These are phyloP conservation scores for Backusella morwellensis DNA, from an alignment of 192 early-diverging fungal species.

Conservation along the genomic window DNA sequence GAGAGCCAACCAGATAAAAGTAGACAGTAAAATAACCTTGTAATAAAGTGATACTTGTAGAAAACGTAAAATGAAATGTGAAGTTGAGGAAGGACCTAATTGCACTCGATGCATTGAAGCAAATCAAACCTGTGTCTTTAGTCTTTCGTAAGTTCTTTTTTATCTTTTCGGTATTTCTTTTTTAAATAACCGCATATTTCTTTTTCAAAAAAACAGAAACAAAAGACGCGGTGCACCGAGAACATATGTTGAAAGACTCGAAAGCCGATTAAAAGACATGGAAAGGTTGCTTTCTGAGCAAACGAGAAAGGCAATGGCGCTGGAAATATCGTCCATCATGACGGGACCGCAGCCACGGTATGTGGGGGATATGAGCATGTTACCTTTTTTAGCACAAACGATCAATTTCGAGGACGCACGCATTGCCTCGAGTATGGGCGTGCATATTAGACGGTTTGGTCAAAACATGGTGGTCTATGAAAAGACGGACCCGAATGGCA, in stretches of 20 bases:
- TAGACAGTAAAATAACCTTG: background rate
- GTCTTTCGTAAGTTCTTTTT: background rate
- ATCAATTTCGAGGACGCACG: constrained; percentile 16
- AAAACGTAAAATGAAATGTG: background rate
- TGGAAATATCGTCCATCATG: background rate
- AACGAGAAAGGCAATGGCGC: background rate
- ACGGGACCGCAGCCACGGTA: constrained; percentile 11
- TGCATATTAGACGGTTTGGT: constrained; percentile 14
- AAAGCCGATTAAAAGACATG: constrained; percentile 29
- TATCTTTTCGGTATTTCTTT: background rate
- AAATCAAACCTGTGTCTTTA: background rate
- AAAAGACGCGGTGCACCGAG: constrained; percentile 32
- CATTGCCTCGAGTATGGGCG: background rate
- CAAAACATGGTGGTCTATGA: constrained; percentile 20
- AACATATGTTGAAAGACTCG: constrained; percentile 30
- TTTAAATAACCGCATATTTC: background rate
- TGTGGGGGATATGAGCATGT: constrained; percentile 19
- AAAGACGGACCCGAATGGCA: background rate
- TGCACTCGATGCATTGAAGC: background rate
- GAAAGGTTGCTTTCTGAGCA: constrained; percentile 15
- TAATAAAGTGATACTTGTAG: background rate
- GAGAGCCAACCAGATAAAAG: no score
- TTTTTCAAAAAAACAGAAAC: background rate
- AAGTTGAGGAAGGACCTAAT: background rate
- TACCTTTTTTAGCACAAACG: constrained; percentile 22